A percentile compares a stretch with the other conserved stretches of the same genome.
These are phyloP conservation scores for Boletus fagicola DNA, from an alignment of 768 basidiomycete genomes.

Conservation along the genomic window DNA sequence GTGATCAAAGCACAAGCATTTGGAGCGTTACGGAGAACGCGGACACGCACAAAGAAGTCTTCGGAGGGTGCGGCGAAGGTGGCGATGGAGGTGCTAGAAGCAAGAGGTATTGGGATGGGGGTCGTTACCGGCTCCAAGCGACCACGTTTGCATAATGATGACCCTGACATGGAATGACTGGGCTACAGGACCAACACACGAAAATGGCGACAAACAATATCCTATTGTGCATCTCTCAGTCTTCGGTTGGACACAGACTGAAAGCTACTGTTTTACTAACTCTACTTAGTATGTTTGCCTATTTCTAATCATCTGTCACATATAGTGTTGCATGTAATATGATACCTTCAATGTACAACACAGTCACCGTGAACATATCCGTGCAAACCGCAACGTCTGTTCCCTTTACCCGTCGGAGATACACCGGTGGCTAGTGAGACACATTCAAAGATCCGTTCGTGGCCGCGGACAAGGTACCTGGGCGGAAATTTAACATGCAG, in stretches of 20 bases:
- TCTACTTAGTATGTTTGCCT: slow-evolving; percentile 32
- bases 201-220: slow-evolving; percentile 26
- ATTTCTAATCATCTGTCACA: slow-evolving; percentile 33
- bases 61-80: slow-evolving; percentile 71
- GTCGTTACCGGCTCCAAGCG: slow-evolving; percentile 37
- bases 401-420: slow-evolving; percentile 14
- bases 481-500: slow-evolving; percentile 26
- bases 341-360: slow-evolving; percentile 34
- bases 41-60: slow-evolving; percentile 68
- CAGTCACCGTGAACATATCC: slow-evolving; percentile 11
- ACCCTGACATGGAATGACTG: slow-evolving; percentile 42
- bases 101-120: slow-evolving; percentile 66
- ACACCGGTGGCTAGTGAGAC: slow-evolving; percentile 2
- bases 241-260: slow-evolving; percentile 27
- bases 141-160: slow-evolving; percentile 52
- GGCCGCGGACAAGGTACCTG: slow-evolving; percentile 27
- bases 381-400: slow-evolving; percentile 1
- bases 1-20: slow-evolving; percentile 92
- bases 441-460: slow-evolving; percentile 4
- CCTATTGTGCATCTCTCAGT: slow-evolving; percentile 29
- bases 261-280: slow-evolving; percentile 33
- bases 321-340: slow-evolving; percentile 40
- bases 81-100: slow-evolving; percentile 78
- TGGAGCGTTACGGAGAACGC: slow-evolving; percentile 77
- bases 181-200: slow-evolving; percentile 13